Evolutionary conservation across 2,329 filamentous ascomycete species (phyloP).

Genomic region (Paracamarosporium sp.): DNA sequence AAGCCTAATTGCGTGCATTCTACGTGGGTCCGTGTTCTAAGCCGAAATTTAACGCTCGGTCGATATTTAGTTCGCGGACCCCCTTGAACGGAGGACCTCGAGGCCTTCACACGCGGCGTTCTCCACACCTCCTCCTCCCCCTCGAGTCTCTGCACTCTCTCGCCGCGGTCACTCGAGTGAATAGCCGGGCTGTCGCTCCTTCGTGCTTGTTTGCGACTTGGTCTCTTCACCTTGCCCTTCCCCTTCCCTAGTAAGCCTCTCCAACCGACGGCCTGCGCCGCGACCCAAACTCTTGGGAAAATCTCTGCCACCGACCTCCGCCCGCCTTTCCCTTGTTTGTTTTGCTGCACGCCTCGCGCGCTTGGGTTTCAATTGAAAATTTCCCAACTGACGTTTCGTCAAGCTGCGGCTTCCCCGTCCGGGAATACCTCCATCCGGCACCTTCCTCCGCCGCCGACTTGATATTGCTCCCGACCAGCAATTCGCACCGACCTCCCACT

Average conservation of each 20-base stretch:
- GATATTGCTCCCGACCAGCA: background rate
- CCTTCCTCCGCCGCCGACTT: conserved; percentile 20
- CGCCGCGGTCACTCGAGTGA: conserved; percentile 29
- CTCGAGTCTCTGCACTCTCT: conserved; percentile 31
- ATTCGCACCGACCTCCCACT: conserved; percentile 1
- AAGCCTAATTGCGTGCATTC: conserved; percentile 39
- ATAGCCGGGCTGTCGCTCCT: conserved; percentile 43
- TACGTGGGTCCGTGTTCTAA: conserved; percentile 30
- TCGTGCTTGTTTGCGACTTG: conserved; percentile 19
- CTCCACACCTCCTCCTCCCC: conserved; percentile 28
- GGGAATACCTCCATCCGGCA: conserved; percentile 15
- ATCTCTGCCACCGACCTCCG: conserved; percentile 29
- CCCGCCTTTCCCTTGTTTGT: background rate
- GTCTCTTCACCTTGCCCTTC: conserved; percentile 9
- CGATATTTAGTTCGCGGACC: conserved; percentile 33
- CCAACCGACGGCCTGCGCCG: conserved; percentile 15
- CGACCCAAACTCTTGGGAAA: conserved; percentile 18
- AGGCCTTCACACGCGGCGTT: conserved; percentile 26
- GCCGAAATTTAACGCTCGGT: conserved; percentile 33
- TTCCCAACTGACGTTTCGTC: conserved; percentile 9
- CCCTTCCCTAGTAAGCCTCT: conserved; percentile 43
- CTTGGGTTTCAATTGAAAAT: conserved; percentile 15
- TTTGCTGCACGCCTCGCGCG: background rate
- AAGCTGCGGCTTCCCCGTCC: conserved; percentile 18
- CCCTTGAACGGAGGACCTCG: conserved; percentile 33